These are phyloP conservation scores for Colletotrichum euphorbiae DNA, from an alignment of 2,329 filamentous ascomycete genomes.

Conservation along the genomic window DNA sequence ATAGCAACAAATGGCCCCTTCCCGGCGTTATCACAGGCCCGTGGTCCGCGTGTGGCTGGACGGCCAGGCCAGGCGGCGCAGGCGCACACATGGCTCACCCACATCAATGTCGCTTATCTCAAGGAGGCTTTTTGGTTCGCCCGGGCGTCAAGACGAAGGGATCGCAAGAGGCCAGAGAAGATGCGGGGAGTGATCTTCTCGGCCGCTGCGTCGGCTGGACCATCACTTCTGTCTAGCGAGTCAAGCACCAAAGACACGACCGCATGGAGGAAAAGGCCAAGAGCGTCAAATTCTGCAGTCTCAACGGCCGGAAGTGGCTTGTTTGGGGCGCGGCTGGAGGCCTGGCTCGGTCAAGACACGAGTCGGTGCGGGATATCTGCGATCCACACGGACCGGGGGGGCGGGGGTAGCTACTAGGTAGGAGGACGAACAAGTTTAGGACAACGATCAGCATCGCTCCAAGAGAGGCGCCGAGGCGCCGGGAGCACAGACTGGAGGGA, in stretches of 20 bases:
- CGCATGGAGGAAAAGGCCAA: background rate
- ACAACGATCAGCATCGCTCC: background rate
- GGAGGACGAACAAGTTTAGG: background rate
- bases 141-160: background rate
- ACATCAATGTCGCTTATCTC: slow-evolving; percentile 30
- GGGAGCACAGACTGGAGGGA: slow-evolving; percentile 23
- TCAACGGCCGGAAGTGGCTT: background rate
- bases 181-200: background rate
- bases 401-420: too few species aligned
- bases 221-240: slow-evolving; percentile 1
- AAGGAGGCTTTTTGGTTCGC: background rate
- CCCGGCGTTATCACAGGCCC: slow-evolving; percentile 11
- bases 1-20: slow-evolving; percentile 3
- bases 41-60: slow-evolving; percentile 1
- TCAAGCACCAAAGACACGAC: slow-evolving; percentile 14
- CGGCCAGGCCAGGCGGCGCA: background rate
- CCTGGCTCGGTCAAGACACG: background rate
- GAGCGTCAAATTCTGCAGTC: background rate
- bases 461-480: slow-evolving; percentile 18
- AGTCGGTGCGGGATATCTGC: background rate
- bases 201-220: background rate
- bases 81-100: background rate
- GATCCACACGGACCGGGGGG: background rate
- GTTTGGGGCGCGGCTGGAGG: too few species aligned
- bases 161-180: background rate